phyloP scores from a whole-genome alignment of 192 early-diverging fungal species.

The Linnemannia elongata region DNA sequence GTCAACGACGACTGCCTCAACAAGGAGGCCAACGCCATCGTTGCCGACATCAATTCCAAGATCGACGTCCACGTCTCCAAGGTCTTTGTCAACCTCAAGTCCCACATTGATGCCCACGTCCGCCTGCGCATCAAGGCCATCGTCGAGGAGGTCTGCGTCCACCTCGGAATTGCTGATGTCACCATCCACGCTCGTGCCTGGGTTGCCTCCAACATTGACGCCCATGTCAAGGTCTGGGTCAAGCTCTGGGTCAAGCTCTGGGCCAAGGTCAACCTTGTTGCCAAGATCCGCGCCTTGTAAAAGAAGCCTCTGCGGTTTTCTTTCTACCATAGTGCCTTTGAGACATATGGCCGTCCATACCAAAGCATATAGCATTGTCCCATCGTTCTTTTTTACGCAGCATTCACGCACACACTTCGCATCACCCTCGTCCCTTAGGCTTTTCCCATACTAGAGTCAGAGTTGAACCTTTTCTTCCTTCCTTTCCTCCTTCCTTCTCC shows the following conservation, averaged over 20 bases:
- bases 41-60: conserved; percentile 21
- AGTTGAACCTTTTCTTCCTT: background rate
- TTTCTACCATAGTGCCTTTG: background rate
- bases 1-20: conserved; percentile 21
- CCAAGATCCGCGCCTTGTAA: conserved; percentile 30
- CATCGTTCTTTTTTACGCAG: background rate
- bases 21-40: conserved; percentile 23
- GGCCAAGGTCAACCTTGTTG: conserved; percentile 27
- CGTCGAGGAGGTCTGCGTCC: conserved; percentile 10
- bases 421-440: background rate
- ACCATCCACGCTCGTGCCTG: conserved; percentile 6
- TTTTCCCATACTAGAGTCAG: conserved; percentile 2
- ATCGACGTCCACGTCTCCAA: conserved; percentile 9
- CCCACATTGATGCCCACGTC: conserved; percentile 30
- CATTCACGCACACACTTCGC: background rate
- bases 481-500: background rate
- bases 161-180: conserved; percentile 25
- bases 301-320: background rate
- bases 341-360: background rate
- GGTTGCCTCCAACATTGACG: conserved; percentile 38
- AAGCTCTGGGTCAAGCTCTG: conserved; percentile 33
- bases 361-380: background rate
- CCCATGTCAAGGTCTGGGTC: conserved; percentile 20
- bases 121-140: conserved; percentile 31
- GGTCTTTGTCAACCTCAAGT: conserved; percentile 19